phyloP scores from a whole-genome alignment of 306 rosid genomes.

The Pyrus betulifolia region DNA sequence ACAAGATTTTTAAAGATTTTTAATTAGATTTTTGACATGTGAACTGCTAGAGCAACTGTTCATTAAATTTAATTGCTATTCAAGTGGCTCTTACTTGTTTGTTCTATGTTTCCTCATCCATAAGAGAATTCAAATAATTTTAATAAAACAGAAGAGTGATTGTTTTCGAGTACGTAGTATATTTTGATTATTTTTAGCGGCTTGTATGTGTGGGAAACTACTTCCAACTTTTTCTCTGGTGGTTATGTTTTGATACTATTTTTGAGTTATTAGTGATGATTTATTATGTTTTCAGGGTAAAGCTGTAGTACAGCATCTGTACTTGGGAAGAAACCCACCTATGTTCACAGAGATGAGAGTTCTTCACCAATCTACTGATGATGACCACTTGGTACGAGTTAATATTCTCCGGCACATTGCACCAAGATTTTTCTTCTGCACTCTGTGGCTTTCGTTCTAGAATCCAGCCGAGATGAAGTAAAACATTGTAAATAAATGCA shows the following conservation, averaged over 20 bases:
- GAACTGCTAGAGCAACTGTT: background rate
- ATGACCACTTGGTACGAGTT: constrained; percentile 89
- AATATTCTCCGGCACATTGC: constrained; percentile 8
- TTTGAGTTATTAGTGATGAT: constrained; percentile 8
- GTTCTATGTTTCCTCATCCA: background rate
- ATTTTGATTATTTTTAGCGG: background rate
- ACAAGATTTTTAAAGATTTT: too few relatives aligned
- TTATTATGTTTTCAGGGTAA: constrained; percentile 49
- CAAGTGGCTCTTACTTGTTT: background rate
- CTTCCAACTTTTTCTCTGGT: background rate
- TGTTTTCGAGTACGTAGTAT: background rate
- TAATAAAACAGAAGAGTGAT: background rate
- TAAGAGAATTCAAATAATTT: background rate
- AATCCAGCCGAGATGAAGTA: constrained; percentile 20
- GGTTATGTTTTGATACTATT: constrained; percentile 5
- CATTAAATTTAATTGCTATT: background rate
- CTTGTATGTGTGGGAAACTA: background rate
- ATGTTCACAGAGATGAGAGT: constrained; percentile 83
- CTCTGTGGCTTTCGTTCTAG: constrained; percentile 6
- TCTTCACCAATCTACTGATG: constrained; percentile 52
- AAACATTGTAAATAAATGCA: constrained; percentile 26
- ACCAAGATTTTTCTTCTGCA: background rate
- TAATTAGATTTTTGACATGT: background rate
- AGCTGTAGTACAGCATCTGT: constrained; percentile 68
- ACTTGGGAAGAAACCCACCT: constrained; percentile 92